These are phyloP conservation scores for Penicillium sp. DNA, from an alignment of 2,329 filamentous ascomycete genomes.

Conservation along the genomic window DNA sequence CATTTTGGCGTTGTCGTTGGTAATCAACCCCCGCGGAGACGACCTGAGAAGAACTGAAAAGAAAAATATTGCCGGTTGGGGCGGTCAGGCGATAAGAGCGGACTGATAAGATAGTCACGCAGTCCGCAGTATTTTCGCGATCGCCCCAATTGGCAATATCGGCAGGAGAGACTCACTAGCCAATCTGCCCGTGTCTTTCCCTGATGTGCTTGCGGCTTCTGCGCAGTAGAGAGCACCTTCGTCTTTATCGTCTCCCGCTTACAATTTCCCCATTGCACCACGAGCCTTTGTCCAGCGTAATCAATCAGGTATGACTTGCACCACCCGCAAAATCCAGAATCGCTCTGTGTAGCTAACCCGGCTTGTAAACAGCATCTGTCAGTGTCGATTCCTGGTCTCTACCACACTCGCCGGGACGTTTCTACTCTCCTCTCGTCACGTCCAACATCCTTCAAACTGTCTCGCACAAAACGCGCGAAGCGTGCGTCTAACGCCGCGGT, in stretches of 20 bases:
- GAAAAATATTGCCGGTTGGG: conserved; percentile 28
- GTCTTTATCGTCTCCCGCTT: not conserved
- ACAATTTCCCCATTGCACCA: not conserved
- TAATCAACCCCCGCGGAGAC: conserved; percentile 10
- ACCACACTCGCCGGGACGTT: not conserved
- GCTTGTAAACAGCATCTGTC: not conserved
- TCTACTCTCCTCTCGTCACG: not conserved
- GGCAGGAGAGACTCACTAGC: not conserved
- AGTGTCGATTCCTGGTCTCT: not conserved
- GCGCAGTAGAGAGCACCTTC: not conserved
- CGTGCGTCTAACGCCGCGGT: conserved; percentile 10
- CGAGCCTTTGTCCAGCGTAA: not conserved
- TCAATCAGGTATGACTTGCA: conserved; percentile 4
- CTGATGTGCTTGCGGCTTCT: conserved; percentile 2
- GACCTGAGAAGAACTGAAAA: conserved; percentile 17
- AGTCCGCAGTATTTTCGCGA: conserved; percentile 7
- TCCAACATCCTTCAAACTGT: conserved; percentile 11
- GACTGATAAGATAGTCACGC: conserved; percentile 24
- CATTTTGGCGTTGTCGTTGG: conserved; percentile 25
- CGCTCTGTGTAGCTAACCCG: not conserved
- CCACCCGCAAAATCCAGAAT: not conserved
- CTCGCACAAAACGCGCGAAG: conserved; percentile 14
- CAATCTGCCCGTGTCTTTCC: not conserved
- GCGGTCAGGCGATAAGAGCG: conserved; percentile 25
- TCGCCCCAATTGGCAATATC: conserved; percentile 1